These are phyloP conservation scores for Aurantiochytrium sp. DNA, from an alignment of 108 stramenopile species.

Conservation along the genomic window DNA sequence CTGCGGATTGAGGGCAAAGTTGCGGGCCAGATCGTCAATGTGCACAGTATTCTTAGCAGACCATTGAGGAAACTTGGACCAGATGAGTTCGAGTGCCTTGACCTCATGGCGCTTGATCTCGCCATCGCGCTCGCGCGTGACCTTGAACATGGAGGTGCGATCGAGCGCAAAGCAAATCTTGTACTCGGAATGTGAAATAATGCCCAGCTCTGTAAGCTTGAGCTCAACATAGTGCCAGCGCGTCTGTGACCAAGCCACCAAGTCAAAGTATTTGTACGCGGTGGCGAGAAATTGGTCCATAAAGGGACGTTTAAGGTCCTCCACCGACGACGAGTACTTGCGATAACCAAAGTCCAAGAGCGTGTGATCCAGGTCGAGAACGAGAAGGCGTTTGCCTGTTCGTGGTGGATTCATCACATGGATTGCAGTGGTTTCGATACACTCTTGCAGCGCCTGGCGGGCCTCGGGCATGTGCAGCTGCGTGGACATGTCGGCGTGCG, in stretches of 20 bases:
- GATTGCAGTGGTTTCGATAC: slow-evolving; percentile 67
- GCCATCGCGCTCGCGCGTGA: slow-evolving; percentile 39
- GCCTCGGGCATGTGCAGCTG: not conserved
- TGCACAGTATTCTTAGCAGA: slow-evolving; percentile 75
- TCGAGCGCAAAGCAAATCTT: slow-evolving; percentile 83
- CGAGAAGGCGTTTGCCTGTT: slow-evolving; percentile 70
- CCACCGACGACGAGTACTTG: not conserved
- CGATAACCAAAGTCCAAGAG: slow-evolving; percentile 72
- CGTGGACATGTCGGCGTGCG: slow-evolving; percentile 50
- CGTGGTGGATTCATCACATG: slow-evolving; percentile 78
- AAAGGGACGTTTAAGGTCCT: slow-evolving; percentile 62
- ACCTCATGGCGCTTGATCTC: slow-evolving; percentile 64
- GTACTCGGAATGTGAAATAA: slow-evolving; percentile 72
- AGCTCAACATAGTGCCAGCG: slow-evolving; percentile 91
- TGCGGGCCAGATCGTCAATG: slow-evolving; percentile 80
- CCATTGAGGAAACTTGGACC: slow-evolving; percentile 83
- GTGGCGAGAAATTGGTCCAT: slow-evolving; percentile 75
- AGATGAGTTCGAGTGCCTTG: slow-evolving; percentile 92
- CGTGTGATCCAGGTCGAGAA: slow-evolving; percentile 90
- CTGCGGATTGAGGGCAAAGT: slow-evolving; percentile 81
- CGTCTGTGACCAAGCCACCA: slow-evolving; percentile 90
- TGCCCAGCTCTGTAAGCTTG: slow-evolving; percentile 84
- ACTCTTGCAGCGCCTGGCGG: slow-evolving; percentile 65
- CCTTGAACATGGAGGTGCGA: slow-evolving; percentile 86
- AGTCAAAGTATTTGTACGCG: slow-evolving; percentile 76